Conservation (phyloP, 306 rosid species). For the Dryas octopetala region DNA sequence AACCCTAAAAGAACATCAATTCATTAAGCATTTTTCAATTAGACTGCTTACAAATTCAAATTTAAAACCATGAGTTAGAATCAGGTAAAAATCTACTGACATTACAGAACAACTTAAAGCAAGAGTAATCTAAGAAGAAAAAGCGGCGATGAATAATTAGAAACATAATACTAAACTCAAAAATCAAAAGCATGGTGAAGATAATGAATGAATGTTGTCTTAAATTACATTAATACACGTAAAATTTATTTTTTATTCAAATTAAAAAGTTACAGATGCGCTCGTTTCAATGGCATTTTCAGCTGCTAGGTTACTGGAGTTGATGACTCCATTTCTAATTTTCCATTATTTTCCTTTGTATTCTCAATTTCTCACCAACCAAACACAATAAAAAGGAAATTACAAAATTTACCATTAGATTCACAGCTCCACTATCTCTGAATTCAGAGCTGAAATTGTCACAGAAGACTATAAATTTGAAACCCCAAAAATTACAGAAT, state of each 20-base stretch:
- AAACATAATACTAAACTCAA: not conserved
- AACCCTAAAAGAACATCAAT: slow-evolving; percentile 2
- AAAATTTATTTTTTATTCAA: not conserved
- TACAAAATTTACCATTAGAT: not conserved
- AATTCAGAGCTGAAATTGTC: slow-evolving; percentile 5
- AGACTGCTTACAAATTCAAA: not conserved
- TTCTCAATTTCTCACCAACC: slow-evolving; percentile 1
- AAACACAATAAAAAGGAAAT: not conserved
- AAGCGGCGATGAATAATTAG: not conserved
- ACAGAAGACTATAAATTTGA: not conserved
- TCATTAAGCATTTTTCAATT: not conserved
- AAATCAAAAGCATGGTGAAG: not conserved
- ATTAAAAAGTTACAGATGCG: not conserved
- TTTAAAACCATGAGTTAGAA: not conserved
- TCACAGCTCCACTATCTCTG: slow-evolving; percentile 1
- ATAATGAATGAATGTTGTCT: not conserved
- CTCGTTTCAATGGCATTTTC: not conserved
- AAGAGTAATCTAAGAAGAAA: not conserved
- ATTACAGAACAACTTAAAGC: not conserved
- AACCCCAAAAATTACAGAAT: not conserved
- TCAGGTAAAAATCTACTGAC: not conserved
- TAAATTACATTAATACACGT: not conserved
- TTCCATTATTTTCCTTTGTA: not conserved
- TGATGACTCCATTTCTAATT: slow-evolving; percentile 3
- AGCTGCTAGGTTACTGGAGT: not conserved